Percentiles rank a stretch among this genome's conserved stretches.
Conservation (phyloP, 2,329 filamentous ascomycete species). For the Microsporum audouinii region DNA sequence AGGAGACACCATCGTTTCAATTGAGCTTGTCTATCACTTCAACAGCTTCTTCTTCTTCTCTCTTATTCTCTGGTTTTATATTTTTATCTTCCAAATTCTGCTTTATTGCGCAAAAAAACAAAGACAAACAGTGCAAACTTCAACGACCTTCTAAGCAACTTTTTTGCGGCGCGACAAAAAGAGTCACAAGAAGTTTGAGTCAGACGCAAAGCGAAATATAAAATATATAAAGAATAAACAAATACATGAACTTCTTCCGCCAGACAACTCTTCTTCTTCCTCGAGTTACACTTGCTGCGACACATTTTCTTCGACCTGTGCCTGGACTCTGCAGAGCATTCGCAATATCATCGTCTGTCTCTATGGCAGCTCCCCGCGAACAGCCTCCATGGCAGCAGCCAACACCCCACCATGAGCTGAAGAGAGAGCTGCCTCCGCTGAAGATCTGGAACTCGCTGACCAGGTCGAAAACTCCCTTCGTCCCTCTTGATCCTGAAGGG, state of each 20-base stretch:
- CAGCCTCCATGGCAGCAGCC: slow-evolving; percentile 38
- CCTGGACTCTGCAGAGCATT: neutral
- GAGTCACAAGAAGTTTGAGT: neutral
- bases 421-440: slow-evolving; percentile 42
- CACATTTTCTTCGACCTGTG: neutral
- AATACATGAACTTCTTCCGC: slow-evolving; percentile 5
- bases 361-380: slow-evolving; percentile 24
- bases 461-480: slow-evolving; percentile 60
- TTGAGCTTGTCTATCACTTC: neutral
- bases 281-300: slow-evolving; percentile 3
- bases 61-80: neutral
- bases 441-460: slow-evolving; percentile 74
- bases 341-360: neutral
- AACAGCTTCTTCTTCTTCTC: neutral
- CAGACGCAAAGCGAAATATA: neutral
- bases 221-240: neutral
- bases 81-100: neutral
- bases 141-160: neutral
- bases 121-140: neutral
- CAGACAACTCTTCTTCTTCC: neutral
- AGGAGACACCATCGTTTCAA: slow-evolving; percentile 46
- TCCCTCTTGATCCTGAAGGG: slow-evolving; percentile 56
- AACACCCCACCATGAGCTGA: slow-evolving; percentile 21
- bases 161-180: neutral
- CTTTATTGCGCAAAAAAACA: neutral